Conservation (phyloP, 73 alveolate species). For the Paramecium pentaurelia region DNA sequence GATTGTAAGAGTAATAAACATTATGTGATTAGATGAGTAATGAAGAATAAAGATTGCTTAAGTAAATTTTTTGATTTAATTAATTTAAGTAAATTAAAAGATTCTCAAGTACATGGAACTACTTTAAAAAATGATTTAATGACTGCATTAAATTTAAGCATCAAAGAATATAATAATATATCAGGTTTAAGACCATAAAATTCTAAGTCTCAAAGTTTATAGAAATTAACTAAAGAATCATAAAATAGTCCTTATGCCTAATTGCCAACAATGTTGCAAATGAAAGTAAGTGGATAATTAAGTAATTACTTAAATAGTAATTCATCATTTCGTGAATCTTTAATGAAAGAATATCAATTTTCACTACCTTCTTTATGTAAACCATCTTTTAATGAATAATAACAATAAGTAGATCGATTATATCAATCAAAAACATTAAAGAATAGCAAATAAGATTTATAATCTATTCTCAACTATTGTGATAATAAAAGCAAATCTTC, state of each 20-base stretch:
- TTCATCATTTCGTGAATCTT: neutral
- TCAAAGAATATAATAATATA: neutral
- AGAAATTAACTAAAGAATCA: neutral
- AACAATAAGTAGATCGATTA: neutral
- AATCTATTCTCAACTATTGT: neutral
- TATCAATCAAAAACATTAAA: neutral
- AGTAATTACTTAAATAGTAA: neutral
- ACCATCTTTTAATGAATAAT: neutral
- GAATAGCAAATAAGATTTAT: neutral
- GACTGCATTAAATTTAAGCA: neutral
- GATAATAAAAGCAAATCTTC: neutral
- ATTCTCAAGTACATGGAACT: neutral
- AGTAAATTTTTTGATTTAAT: neutral
- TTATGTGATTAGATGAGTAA: neutral
- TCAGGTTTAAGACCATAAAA: neutral
- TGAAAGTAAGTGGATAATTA: neutral
- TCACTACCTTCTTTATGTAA: neutral
- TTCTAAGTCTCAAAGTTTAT: neutral
- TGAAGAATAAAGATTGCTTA: neutral
- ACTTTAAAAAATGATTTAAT: neutral
- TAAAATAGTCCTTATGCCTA: neutral
- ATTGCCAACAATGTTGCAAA: neutral
- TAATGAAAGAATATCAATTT: neutral
- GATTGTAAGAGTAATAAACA: neutral
- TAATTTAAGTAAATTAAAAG: neutral